These are phyloP conservation scores for Byssothecium circinans DNA, from an alignment of 2,329 filamentous ascomycete genomes.

Conservation along the genomic window DNA sequence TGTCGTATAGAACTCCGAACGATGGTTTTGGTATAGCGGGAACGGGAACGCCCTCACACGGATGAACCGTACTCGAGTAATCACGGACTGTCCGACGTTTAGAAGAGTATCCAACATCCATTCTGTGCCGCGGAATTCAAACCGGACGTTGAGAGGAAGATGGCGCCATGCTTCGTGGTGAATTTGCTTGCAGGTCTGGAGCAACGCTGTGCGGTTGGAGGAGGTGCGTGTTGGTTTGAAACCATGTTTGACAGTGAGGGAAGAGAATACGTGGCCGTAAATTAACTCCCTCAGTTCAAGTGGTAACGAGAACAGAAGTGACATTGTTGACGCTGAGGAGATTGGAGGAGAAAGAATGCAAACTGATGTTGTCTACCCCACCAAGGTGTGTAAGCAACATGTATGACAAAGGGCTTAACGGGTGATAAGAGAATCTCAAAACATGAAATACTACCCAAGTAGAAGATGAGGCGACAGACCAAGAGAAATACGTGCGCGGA, in stretches of 20 bases:
- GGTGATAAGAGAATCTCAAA: too few species aligned
- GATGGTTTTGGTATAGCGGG: conserved; percentile 29
- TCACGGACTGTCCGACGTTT: conserved; percentile 29
- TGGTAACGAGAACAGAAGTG: conserved; percentile 35
- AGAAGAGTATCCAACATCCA: conserved; percentile 36
- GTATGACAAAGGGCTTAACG: too few species aligned
- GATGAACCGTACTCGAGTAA: conserved; percentile 37
- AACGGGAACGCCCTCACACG: conserved; percentile 38
- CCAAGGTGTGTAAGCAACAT: background rate
- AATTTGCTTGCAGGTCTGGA: conserved; percentile 35
- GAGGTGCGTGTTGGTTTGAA: conserved; percentile 22
- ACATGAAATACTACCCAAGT: too few species aligned
- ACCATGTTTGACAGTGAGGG: conserved; percentile 33
- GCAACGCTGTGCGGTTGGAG: conserved; percentile 32
- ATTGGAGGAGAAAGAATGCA: background rate
- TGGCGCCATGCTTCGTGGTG: conserved; percentile 36
- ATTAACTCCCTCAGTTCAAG: conserved; percentile 39
- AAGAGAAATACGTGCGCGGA: too few species aligned
- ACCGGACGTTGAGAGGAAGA: conserved; percentile 32
- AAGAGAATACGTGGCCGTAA: conserved; percentile 37
- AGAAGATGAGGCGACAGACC: background rate
- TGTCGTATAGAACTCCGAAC: conserved; percentile 32
- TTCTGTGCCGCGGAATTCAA: conserved; percentile 41
- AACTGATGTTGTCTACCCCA: background rate
- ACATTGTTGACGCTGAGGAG: background rate